Percentiles rank a stretch among this genome's conserved stretches.
These are phyloP conservation scores for Phytophthora podocarpi DNA, from an alignment of 352 stramenopile genomes.

Conservation along the genomic window DNA sequence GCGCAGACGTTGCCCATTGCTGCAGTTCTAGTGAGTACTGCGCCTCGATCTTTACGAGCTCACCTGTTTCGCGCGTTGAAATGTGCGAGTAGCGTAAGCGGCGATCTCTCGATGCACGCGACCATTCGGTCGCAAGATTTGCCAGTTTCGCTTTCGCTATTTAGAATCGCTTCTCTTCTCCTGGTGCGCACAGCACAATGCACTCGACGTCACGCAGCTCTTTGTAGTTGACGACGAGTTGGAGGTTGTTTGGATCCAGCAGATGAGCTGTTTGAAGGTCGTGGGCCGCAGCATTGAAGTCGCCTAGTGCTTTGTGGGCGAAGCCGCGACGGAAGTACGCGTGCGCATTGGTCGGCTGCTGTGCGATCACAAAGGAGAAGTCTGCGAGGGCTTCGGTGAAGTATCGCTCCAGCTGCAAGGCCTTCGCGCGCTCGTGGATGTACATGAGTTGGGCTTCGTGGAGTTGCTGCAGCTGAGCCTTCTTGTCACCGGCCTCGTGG, in stretches of 20 bases:
- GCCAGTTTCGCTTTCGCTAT: slow-evolving; percentile 15
- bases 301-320: slow-evolving; percentile 63
- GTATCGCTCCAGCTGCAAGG: slow-evolving; percentile 74
- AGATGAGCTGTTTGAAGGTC: slow-evolving; percentile 78
- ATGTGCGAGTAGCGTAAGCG: neutral
- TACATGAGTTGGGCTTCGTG: slow-evolving; percentile 40
- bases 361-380: slow-evolving; percentile 69
- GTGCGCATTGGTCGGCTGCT: slow-evolving; percentile 83
- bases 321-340: slow-evolving; percentile 86
- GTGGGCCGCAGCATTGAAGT: slow-evolving; percentile 54
- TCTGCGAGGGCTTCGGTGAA: slow-evolving; percentile 74
- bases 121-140: slow-evolving; percentile 32
- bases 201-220: slow-evolving; percentile 74
- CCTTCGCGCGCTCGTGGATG: slow-evolving; percentile 81
- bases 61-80: neutral
- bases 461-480: slow-evolving; percentile 29
- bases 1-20: slow-evolving; percentile 38
- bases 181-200: slow-evolving; percentile 67
- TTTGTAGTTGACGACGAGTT: slow-evolving; percentile 84
- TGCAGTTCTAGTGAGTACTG: neutral
- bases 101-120: slow-evolving; percentile 25
- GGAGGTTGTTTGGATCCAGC: slow-evolving; percentile 67
- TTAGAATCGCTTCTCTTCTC: slow-evolving; percentile 56
- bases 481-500: slow-evolving; percentile 14
- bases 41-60: neutral